Conservation (phyloP, 345 rosid species). For the Limnanthes douglasii region DNA sequence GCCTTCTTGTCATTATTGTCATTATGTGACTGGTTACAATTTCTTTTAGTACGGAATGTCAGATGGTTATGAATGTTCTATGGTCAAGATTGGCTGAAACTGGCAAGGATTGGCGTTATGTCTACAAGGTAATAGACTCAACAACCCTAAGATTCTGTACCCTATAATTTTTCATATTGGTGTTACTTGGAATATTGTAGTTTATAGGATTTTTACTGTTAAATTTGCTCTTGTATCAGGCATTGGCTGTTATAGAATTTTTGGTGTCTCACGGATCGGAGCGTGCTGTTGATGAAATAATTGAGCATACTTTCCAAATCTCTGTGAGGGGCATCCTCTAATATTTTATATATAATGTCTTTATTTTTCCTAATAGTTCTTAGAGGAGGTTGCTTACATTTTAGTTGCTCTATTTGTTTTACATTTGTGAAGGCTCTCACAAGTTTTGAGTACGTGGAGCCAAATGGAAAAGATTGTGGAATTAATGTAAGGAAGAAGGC, state of each 20-base stretch:
- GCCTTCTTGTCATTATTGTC: too few relatives aligned
- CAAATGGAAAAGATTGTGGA: constrained; percentile 87
- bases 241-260: constrained; percentile 84
- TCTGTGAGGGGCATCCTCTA: constrained; percentile 41
- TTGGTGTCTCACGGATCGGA: constrained; percentile 96
- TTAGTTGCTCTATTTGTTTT: constrained; percentile 20
- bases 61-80: constrained; percentile 85
- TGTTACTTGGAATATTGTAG: constrained; percentile 1
- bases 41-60: constrained; percentile 68
- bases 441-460: constrained; percentile 93
- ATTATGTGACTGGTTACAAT: too few relatives aligned
- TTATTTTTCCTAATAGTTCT: neutral
- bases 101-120: constrained; percentile 97
- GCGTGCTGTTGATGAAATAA: constrained; percentile 91
- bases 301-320: constrained; percentile 92
- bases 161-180: constrained; percentile 1
- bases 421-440: constrained; percentile 51
- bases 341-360: constrained; percentile 2
- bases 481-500: constrained; percentile 94
- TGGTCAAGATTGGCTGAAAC: constrained; percentile 88
- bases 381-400: constrained; percentile 7
- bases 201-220: constrained; percentile 2
- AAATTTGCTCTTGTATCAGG: constrained; percentile 26
- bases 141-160: constrained; percentile 4
- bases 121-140: constrained; percentile 55